Evolutionary conservation across 805 yeast genomes (phyloP), one percentile per base, ranked within the genome.

Genomic region (baker's yeast (Saccharomyces cerevisiae)): DNA sequence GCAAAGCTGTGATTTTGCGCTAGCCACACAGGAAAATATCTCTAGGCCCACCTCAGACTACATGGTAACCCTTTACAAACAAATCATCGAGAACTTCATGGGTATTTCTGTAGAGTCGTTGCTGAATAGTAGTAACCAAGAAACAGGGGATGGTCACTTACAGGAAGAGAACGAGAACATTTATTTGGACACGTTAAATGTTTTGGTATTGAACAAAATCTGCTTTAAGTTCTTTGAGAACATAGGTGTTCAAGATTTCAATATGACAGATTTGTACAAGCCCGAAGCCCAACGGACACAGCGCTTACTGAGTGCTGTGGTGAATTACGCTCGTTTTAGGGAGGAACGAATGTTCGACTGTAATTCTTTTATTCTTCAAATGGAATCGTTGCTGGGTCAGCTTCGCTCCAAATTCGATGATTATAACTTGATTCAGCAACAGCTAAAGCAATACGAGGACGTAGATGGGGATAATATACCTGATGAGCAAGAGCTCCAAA

Each of bases 271-370:
- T 70, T 73, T 90, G 30, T 75, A 80, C 55, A 82, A 82, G 59
- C 97, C 97, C 0, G 96, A 89, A n/a, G 74, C 87, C 0, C 70
- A 67, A 41, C 74, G 96, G 55, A 75, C 81, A 0, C 73, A 82
- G 57, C 73, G 92, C 49, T 75, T 89, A 22, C 69, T 89, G 28
- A 88, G 96, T 65, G 94, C 94, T 0, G 82, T 89, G 50, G 86
- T 89, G 24, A 90, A 90, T 66, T 90, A 81, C 74, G 95, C 95
- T 1, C 73, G 92, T 54, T 89, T 87, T 63, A 77, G 96, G 59
- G 95, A 88, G 61, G 89, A 84, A 59, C 83, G 87, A 55, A 79
- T 84, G 66, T 77, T 75, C 26, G 90, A 85, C 59, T 83, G 87
- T 63, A 89, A 84, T 57, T 79, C 79, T 27, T 72, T 86, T 27